phyloP scores from a whole-genome alignment of 495 filamentous ascomycete genomes.

The Penicillium paxilli region DNA sequence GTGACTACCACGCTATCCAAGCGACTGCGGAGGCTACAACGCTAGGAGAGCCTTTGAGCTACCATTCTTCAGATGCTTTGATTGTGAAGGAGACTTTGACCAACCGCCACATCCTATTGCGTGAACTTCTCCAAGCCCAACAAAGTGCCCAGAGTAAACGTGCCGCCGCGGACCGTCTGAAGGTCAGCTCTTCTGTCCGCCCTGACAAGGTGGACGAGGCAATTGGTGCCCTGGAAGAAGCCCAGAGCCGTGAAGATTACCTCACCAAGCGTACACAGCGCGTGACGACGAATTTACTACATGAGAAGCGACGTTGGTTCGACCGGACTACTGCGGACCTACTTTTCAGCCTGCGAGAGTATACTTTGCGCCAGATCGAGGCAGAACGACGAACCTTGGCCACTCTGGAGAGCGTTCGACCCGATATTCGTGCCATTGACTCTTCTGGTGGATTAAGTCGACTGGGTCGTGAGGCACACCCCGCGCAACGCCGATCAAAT shows the following conservation, averaged over 20 bases:
- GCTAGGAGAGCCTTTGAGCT: conserved; percentile 87
- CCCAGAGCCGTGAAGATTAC: conserved; percentile 72
- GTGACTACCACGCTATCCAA: conserved; percentile 96
- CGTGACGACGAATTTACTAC: conserved; percentile 84
- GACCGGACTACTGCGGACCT: conserved; percentile 80
- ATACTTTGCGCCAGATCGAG: conserved; percentile 92
- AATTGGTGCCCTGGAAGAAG: conserved; percentile 84
- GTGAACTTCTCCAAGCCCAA: conserved; percentile 87
- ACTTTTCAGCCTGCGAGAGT: conserved; percentile 79
- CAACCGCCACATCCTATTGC: conserved; percentile 96
- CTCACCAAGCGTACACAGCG: conserved; percentile 80
- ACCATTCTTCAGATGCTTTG: conserved; percentile 94
- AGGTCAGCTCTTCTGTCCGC: conserved; percentile 76
- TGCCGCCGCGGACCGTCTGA: conserved; percentile 83
- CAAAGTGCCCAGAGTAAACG: conserved; percentile 75
- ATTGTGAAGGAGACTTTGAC: conserved; percentile 99
- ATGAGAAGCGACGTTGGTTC: conserved; percentile 91
- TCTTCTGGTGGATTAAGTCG: conserved; percentile 83
- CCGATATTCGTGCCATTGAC: conserved; percentile 92
- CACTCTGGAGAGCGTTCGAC: conserved; percentile 85
- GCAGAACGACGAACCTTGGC: conserved; percentile 90
- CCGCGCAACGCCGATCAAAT: conserved; percentile 70
- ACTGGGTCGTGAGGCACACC: conserved; percentile 85
- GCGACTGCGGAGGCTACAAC: conserved; percentile 96
- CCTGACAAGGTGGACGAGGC: conserved; percentile 97